These are phyloP conservation scores for Pseudocercospora eumusae DNA, from an alignment of 2,329 filamentous ascomycete genomes.

Conservation along the genomic window DNA sequence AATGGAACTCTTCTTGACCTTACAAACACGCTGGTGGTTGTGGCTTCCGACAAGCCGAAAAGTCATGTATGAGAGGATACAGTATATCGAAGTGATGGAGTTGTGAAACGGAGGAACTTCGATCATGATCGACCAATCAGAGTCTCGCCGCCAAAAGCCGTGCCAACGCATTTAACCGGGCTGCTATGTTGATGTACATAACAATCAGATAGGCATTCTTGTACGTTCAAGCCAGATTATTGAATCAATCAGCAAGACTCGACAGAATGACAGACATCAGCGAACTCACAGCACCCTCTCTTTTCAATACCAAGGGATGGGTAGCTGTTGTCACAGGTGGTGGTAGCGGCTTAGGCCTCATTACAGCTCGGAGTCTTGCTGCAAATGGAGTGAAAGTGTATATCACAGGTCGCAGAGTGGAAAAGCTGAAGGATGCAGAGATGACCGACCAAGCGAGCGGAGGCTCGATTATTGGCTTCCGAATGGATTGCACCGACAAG, in stretches of 20 bases:
- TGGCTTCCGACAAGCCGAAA: not conserved
- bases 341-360: slow-evolving; percentile 51
- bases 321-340: slow-evolving; percentile 50
- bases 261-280: slow-evolving; percentile 32
- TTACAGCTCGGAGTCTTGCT: slow-evolving; percentile 51
- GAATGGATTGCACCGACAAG: slow-evolving; percentile 40
- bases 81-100: not conserved
- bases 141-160: not conserved
- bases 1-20: too few relatives aligned
- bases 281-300: slow-evolving; percentile 30
- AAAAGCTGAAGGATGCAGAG: slow-evolving; percentile 48
- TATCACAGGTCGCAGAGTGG: slow-evolving; percentile 50
- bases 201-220: not conserved
- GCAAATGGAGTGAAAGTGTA: slow-evolving; percentile 54
- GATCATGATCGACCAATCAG: not conserved
- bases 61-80: too few relatives aligned
- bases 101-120: slow-evolving; percentile 1
- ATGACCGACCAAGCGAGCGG: slow-evolving; percentile 59
- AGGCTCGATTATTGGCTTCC: slow-evolving; percentile 54
- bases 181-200: not conserved
- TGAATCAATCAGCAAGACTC: not conserved
- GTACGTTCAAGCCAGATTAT: not conserved
- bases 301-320: slow-evolving; percentile 46
- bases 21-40: not conserved
- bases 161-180: slow-evolving; percentile 5